Evolutionary conservation across 768 basidiomycete species (phyloP).

Genomic region (Rhizopogon vesiculosus): DNA sequence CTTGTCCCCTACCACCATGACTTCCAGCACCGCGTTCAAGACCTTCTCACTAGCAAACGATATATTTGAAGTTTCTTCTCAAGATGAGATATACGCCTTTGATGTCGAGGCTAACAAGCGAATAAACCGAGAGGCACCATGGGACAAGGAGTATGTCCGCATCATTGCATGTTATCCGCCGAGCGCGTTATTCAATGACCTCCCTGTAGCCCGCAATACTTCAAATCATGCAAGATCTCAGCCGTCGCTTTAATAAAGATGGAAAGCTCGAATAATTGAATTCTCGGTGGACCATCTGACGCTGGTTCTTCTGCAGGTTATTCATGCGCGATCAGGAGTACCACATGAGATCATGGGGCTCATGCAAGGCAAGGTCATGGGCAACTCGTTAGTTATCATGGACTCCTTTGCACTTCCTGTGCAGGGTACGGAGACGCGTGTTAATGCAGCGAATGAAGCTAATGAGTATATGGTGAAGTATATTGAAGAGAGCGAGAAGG

Average conservation of each 20-base stretch:
- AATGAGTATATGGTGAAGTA: slow-evolving; percentile 99
- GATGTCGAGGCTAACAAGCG: slow-evolving; percentile 64
- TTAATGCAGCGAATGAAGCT: slow-evolving; percentile 93
- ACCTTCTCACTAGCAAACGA: slow-evolving; percentile 73
- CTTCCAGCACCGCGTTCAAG: slow-evolving; percentile 60
- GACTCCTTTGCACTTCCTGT: slow-evolving; percentile 97
- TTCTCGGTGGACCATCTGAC: slow-evolving; percentile 4
- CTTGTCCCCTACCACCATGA: slow-evolving; percentile 13
- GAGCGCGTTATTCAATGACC: not conserved
- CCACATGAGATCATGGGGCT: slow-evolving; percentile 99
- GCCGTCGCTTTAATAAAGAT: slow-evolving; percentile 96
- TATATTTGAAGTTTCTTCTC: slow-evolving; percentile 61
- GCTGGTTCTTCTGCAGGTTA: slow-evolving; percentile 60
- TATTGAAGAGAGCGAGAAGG: slow-evolving; percentile 75
- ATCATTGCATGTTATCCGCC: not conserved
- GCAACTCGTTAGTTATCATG: slow-evolving; percentile 77
- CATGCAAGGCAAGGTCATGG: slow-evolving; percentile 94
- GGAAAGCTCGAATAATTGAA: slow-evolving; percentile 34
- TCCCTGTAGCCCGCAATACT: slow-evolving; percentile 62
- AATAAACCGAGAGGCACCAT: slow-evolving; percentile 69
- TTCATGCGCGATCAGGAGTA: slow-evolving; percentile 95
- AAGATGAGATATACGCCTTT: slow-evolving; percentile 78
- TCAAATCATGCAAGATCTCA: slow-evolving; percentile 91
- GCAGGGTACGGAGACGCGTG: slow-evolving; percentile 96
- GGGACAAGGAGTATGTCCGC: slow-evolving; percentile 75